These are phyloP conservation scores for Magnolia kwangsiensis DNA, from an alignment of 164 flowering plant species.

Conservation along the genomic window DNA sequence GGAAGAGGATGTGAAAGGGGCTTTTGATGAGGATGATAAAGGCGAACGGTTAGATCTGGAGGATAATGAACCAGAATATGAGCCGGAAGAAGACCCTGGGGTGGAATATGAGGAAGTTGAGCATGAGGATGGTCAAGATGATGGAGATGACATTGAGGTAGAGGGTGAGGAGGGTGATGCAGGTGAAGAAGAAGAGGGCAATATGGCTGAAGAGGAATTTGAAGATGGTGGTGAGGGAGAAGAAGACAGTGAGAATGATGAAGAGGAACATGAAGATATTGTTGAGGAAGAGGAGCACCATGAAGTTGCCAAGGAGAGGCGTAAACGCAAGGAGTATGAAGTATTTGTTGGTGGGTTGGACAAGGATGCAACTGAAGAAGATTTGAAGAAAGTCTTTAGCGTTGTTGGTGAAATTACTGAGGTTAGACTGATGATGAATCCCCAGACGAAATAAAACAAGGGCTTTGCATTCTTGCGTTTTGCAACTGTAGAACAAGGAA, in stretches of 20 bases:
- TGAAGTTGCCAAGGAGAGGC: conserved; percentile 79
- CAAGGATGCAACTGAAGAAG: conserved; percentile 87
- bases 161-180: conserved; percentile 53
- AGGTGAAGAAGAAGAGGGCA: conserved; percentile 54
- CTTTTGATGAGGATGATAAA: conserved; percentile 64
- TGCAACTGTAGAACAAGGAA: conserved; percentile 90
- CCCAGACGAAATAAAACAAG: conserved; percentile 90
- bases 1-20: conserved; percentile 56
- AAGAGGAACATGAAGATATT: conserved; percentile 35
- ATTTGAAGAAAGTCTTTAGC: conserved; percentile 74
- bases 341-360: conserved; percentile 95
- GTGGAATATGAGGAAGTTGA: conserved; percentile 64
- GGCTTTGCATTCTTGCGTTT: conserved; percentile 97
- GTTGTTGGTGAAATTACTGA: conserved; percentile 79
- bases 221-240: conserved; percentile 56
- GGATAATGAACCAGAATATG: conserved; percentile 79
- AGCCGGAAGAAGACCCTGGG: conserved; percentile 55
- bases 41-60: conserved; percentile 75
- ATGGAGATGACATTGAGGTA: conserved; percentile 49
- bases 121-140: conserved; percentile 49
- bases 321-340: conserved; percentile 96
- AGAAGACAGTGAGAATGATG: conserved; percentile 52
- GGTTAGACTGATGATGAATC: conserved; percentile 90
- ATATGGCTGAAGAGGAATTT: conserved; percentile 49
- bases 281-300: conserved; percentile 76